A percentile compares a stretch with the other conserved stretches of the same genome.
These are phyloP conservation scores for Obba rivulosa DNA, from an alignment of 768 basidiomycete species.

Conservation along the genomic window DNA sequence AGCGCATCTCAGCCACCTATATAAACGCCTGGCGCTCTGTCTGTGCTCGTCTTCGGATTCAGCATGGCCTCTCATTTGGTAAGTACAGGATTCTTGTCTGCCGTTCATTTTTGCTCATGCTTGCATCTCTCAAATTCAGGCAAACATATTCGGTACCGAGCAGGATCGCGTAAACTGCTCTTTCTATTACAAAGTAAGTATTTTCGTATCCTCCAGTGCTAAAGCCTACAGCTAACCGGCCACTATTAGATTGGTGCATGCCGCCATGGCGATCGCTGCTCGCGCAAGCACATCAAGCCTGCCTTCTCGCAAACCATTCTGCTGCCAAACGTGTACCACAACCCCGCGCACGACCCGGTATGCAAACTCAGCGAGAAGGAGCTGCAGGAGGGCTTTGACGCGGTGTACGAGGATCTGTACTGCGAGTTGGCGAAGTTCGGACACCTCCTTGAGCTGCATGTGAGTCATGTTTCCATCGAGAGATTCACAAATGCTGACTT, in stretches of 20 bases:
- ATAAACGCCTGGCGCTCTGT: slow-evolving; percentile 6
- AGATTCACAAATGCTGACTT: no score
- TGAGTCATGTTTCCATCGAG: slow-evolving; percentile 35
- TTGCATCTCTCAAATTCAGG: slow-evolving; percentile 36
- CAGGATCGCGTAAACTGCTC: slow-evolving; percentile 98
- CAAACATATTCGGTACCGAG: slow-evolving; percentile 94
- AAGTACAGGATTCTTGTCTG: slow-evolving; percentile 19
- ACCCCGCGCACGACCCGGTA: slow-evolving; percentile 90
- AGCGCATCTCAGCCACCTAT: slow-evolving; percentile 14
- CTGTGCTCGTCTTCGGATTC: not conserved
- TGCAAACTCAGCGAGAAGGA: slow-evolving; percentile 86
- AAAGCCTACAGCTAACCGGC: slow-evolving; percentile 6
- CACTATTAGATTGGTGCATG: slow-evolving; percentile 89
- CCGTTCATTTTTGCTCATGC: not conserved
- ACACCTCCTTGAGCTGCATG: slow-evolving; percentile 92
- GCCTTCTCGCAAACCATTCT: slow-evolving; percentile 97
- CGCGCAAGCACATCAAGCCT: slow-evolving; percentile 96
- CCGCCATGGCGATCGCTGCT: slow-evolving; percentile 96
- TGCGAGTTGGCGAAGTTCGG: slow-evolving; percentile 95
- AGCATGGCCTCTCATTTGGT: slow-evolving; percentile 77
- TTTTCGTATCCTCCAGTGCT: not conserved
- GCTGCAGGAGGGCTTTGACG: slow-evolving; percentile 87
- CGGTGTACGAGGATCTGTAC: slow-evolving; percentile 93
- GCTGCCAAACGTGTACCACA: slow-evolving; percentile 96
- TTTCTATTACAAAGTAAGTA: slow-evolving; percentile 90